Percentiles rank a stretch among this genome's conserved stretches.
Conservation (phyloP, 2,329 filamentous ascomycete genomes). For the Boeremia lycopersici region DNA sequence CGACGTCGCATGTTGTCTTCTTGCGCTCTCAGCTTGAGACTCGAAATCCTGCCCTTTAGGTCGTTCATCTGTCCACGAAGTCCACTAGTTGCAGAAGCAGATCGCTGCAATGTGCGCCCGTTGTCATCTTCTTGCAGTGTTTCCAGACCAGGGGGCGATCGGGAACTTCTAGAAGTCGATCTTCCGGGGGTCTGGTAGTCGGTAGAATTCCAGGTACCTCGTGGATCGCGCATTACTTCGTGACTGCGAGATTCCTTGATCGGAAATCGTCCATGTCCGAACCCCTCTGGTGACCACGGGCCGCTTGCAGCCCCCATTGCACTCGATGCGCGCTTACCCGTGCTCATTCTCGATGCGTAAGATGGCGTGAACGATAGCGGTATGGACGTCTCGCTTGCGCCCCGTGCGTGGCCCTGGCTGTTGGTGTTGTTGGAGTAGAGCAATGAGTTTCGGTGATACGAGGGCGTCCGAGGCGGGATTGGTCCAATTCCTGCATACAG, state of each 20-base stretch:
- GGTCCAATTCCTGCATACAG: slow-evolving; percentile 46
- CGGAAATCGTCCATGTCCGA: slow-evolving; percentile 43
- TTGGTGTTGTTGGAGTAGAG: slow-evolving; percentile 29
- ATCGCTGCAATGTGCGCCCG: slow-evolving; percentile 59
- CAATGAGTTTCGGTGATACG: slow-evolving; percentile 40
- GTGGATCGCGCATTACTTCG: slow-evolving; percentile 47
- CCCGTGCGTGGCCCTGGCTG: slow-evolving; percentile 47
- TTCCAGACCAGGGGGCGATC: slow-evolving; percentile 46
- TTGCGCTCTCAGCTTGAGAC: slow-evolving; percentile 75
- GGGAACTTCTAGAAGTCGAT: slow-evolving; percentile 48
- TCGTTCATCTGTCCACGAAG: slow-evolving; percentile 86
- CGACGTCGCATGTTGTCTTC: slow-evolving; percentile 79
- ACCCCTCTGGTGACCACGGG: slow-evolving; percentile 46
- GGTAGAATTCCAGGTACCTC: slow-evolving; percentile 28
- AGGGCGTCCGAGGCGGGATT: slow-evolving; percentile 41
- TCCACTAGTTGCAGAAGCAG: slow-evolving; percentile 73
- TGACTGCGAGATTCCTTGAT: slow-evolving; percentile 49
- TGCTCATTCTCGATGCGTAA: slow-evolving; percentile 31
- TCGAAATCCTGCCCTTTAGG: slow-evolving; percentile 83
- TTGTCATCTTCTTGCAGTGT: slow-evolving; percentile 50
- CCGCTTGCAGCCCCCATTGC: slow-evolving; percentile 46
- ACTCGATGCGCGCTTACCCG: slow-evolving; percentile 48
- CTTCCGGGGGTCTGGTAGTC: slow-evolving; percentile 40
- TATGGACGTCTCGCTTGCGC: slow-evolving; percentile 51
- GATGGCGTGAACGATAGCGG: slow-evolving; percentile 41